Percentiles rank a stretch among this genome's conserved stretches.
Evolutionary conservation across 2,329 filamentous ascomycete genomes (phyloP).

Genomic region (Fusarium oxysporum): DNA sequence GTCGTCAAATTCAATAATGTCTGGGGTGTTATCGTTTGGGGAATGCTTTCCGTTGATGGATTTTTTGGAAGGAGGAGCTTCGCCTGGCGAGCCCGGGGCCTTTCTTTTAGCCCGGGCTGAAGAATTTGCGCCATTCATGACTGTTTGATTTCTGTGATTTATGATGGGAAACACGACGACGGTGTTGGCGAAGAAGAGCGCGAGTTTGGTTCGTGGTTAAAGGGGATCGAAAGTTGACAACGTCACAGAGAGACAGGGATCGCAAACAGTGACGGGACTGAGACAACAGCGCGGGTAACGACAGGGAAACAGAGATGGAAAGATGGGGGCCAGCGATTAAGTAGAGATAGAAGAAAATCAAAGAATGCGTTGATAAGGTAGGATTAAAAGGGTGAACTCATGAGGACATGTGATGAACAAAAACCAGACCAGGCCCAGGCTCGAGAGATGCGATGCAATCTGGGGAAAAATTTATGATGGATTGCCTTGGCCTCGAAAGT

Average conservation of each 20-base stretch:
- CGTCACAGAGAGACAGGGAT: conserved; percentile 38
- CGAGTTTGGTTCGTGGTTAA: conserved; percentile 5
- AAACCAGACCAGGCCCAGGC: conserved; percentile 15
- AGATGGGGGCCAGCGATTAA: conserved; percentile 25
- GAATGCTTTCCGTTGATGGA: conserved; percentile 61
- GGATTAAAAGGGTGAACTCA: conserved; percentile 38
- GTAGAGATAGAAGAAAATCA: conserved; percentile 9
- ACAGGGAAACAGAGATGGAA: conserved; percentile 44
- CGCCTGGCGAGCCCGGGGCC: conserved; percentile 57
- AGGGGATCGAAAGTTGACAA: conserved; percentile 25
- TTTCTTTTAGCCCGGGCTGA: conserved; percentile 64
- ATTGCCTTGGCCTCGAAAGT: conserved; percentile 21
- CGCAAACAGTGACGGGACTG: conserved; percentile 26
- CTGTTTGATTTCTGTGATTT: conserved; percentile 24
- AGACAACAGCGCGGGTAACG: conserved; percentile 34
- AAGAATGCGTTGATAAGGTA: conserved; percentile 19
- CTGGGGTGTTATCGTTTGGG: conserved; percentile 62
- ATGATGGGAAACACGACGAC: conserved; percentile 2
- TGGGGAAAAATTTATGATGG: conserved; percentile 45
- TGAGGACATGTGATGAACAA: conserved; percentile 49
- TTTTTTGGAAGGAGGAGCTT: conserved; percentile 51
- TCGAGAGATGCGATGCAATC: conserved; percentile 35
- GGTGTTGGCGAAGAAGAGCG: conserved; percentile 17
- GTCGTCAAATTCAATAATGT: conserved; percentile 55
- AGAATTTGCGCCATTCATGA: conserved; percentile 58